Evolutionary conservation across 352 stramenopile genomes (phyloP).

Genomic region (Phytophthora quininea): DNA sequence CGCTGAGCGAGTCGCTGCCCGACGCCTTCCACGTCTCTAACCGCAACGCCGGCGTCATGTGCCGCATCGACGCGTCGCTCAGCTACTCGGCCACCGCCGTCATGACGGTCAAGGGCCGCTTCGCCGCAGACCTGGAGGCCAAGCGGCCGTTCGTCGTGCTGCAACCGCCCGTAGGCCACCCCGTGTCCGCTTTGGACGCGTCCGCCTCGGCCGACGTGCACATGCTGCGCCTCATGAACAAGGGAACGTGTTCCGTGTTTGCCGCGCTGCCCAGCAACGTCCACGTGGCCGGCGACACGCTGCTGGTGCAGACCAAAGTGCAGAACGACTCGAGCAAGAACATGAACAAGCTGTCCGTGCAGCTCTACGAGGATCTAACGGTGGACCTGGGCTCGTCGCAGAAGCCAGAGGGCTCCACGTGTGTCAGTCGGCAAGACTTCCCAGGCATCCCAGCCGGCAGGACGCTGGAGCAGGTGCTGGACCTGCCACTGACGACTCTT

Average conservation of each 20-base stretch:
- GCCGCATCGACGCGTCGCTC: constrained; percentile 63
- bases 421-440: constrained; percentile 35
- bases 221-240: constrained; percentile 37
- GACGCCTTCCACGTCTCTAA: constrained; percentile 48
- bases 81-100: constrained; percentile 69
- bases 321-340: constrained; percentile 36
- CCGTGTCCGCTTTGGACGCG: constrained; percentile 24
- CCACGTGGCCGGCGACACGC: constrained; percentile 29
- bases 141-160: constrained; percentile 32
- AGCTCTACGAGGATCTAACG: constrained; percentile 38
- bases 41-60: constrained; percentile 33
- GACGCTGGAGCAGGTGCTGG: constrained; percentile 34
- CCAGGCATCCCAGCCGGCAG: constrained; percentile 33
- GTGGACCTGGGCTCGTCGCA: constrained; percentile 26
- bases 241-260: constrained; percentile 34
- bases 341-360: constrained; percentile 38
- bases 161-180: constrained; percentile 28
- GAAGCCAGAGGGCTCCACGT: constrained; percentile 27
- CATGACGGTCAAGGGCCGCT: constrained; percentile 69
- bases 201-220: constrained; percentile 27
- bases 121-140: constrained; percentile 69
- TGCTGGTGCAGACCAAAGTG: constrained; percentile 35
- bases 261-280: constrained; percentile 34
- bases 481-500: constrained; percentile 33
- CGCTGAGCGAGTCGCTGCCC: constrained; percentile 48